Percentiles rank a stretch among this genome's conserved stretches.
These are phyloP conservation scores for Phialocephala subalpina DNA, from an alignment of 2,329 filamentous ascomycete genomes.

Conservation along the genomic window DNA sequence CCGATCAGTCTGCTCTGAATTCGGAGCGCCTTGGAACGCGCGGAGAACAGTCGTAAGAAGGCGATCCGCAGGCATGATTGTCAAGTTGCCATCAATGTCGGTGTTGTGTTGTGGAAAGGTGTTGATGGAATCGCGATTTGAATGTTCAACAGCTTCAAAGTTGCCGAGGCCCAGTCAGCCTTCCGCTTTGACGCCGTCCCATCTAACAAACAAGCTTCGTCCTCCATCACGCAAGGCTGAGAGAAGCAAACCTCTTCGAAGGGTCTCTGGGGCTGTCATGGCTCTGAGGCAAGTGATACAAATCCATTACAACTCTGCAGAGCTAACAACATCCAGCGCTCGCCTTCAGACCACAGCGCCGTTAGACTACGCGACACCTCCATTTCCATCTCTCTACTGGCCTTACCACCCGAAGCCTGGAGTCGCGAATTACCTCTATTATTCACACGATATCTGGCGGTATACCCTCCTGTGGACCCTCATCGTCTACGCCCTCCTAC, in stretches of 20 bases:
- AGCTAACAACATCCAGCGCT: conserved; percentile 31
- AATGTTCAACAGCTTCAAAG: conserved; percentile 4
- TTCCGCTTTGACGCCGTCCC: neutral
- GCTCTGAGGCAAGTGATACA: conserved; percentile 31
- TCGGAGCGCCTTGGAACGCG: conserved; percentile 40
- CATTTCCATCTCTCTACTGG: conserved; percentile 75
- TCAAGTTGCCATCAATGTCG: conserved; percentile 25
- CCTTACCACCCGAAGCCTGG: conserved; percentile 55
- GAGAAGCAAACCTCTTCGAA: conserved; percentile 3
- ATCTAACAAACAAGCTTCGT: conserved; percentile 6
- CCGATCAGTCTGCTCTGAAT: conserved; percentile 37
- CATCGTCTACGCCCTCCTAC: conserved; percentile 68
- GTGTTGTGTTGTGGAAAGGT: neutral
- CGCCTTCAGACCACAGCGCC: conserved; percentile 40
- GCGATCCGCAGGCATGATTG: conserved; percentile 43
- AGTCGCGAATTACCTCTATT: conserved; percentile 61
- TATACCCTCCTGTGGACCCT: conserved; percentile 77
- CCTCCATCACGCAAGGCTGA: conserved; percentile 19
- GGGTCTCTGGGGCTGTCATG: conserved; percentile 19
- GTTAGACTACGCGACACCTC: conserved; percentile 64
- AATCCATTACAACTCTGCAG: neutral
- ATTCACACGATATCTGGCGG: conserved; percentile 70
- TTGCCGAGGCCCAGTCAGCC: conserved; percentile 31
- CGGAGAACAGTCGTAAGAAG: conserved; percentile 44
- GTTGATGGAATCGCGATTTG: conserved; percentile 21